These are phyloP conservation scores for Aspergillus pseudonomiae DNA, from an alignment of 2,329 filamentous ascomycete species.

Conservation along the genomic window DNA sequence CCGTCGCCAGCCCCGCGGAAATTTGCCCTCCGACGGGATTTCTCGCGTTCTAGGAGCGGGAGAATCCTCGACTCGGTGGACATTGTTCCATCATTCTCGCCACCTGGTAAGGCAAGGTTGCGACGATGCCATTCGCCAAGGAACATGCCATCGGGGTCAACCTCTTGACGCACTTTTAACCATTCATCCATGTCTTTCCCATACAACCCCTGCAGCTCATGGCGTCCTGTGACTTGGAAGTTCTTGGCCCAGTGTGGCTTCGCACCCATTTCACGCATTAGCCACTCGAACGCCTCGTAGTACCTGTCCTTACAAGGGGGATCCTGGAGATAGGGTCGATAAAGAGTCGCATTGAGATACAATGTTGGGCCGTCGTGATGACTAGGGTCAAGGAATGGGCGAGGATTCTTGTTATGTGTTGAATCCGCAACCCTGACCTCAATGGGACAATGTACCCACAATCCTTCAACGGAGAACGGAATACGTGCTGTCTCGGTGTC, in stretches of 20 bases:
- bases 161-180: conserved; percentile 67
- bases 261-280: conserved; percentile 83
- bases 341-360: conserved; percentile 88
- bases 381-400: conserved; percentile 75
- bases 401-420: conserved; percentile 50
- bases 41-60: conserved; percentile 50
- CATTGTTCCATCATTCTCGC: conserved; percentile 19
- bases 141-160: conserved; percentile 84
- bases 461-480: conserved; percentile 74
- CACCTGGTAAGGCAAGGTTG: conserved; percentile 55
- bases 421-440: conserved; percentile 87
- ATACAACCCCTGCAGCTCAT: conserved; percentile 69
- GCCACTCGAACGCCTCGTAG: conserved; percentile 86
- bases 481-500: conserved; percentile 72
- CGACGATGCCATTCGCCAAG: conserved; percentile 86
- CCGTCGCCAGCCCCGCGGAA: conserved; percentile 41
- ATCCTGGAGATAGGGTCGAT: conserved; percentile 77
- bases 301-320: conserved; percentile 76
- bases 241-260: conserved; percentile 94
- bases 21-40: conserved; percentile 31
- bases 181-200: conserved; percentile 68
- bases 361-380: conserved; percentile 70
- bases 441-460: conserved; percentile 87
- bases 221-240: conserved; percentile 63
- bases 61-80: conserved; percentile 25